Percentiles rank a stretch among this genome's conserved stretches.
These are phyloP conservation scores for Aspergillus texensis DNA, from an alignment of 2,329 filamentous ascomycete species.

Conservation along the genomic window DNA sequence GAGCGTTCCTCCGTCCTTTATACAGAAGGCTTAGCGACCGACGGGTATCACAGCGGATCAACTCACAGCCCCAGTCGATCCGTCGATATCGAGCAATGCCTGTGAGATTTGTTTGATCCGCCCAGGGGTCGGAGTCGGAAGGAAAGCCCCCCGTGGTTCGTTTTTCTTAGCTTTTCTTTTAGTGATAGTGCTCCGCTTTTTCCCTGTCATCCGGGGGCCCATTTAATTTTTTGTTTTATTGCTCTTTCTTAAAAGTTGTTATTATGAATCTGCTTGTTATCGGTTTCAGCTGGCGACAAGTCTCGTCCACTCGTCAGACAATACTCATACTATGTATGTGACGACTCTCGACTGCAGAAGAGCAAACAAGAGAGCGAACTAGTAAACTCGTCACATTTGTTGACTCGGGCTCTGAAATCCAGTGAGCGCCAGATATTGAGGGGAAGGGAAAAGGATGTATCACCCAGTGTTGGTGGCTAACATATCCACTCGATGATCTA, in stretches of 20 bases:
- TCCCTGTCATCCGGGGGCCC: conserved; percentile 5
- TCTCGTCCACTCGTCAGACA: background rate
- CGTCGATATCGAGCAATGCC: conserved; percentile 17
- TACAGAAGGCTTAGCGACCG: background rate
- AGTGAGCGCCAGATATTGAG: background rate
- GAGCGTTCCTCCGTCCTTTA: conserved; percentile 9
- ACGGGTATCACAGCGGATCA: conserved; percentile 4
- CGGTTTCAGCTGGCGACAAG: conserved; percentile 3
- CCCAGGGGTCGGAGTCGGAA: conserved; percentile 32
- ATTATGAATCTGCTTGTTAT: background rate
- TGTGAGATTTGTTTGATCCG: conserved; percentile 31
- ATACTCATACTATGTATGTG: background rate
- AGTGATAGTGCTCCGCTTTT: conserved; percentile 11
- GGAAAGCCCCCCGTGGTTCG: conserved; percentile 22
- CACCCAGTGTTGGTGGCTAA: background rate
- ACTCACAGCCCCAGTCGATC: conserved; percentile 25
- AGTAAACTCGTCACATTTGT: background rate
- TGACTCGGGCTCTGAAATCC: background rate
- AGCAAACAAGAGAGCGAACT: background rate
- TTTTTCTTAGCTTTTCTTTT: conserved; percentile 6
- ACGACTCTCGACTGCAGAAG: background rate
- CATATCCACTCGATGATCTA: conserved; percentile 4
- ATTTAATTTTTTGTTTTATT: background rate
- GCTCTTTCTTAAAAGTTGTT: background rate
- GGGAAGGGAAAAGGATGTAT: background rate